Conservation (phyloP, 1,284 basidiomycete genomes). For the Farysia itapuensis region DNA sequence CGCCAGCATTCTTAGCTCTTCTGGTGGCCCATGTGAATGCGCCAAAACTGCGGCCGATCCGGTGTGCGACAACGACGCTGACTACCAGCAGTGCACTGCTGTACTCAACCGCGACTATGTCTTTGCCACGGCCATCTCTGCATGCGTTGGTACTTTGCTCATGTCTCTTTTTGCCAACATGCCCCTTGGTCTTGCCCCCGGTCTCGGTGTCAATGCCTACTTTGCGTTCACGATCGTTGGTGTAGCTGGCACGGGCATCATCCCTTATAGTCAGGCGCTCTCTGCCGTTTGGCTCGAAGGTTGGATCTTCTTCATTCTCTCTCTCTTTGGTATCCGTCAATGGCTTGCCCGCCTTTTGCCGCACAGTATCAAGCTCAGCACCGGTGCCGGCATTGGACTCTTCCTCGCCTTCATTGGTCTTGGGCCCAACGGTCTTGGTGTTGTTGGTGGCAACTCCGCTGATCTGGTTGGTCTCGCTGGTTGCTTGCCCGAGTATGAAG, state of each 20-base stretch:
- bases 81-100: slow-evolving; percentile 63
- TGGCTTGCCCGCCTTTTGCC: slow-evolving; percentile 87
- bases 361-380: slow-evolving; percentile 78
- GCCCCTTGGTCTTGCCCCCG: slow-evolving; percentile 70
- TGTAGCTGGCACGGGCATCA: slow-evolving; percentile 73
- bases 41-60: slow-evolving; percentile 59
- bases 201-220: slow-evolving; percentile 74
- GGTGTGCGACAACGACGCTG: slow-evolving; percentile 64
- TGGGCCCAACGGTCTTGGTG: slow-evolving; percentile 71
- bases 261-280: slow-evolving; percentile 79
- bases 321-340: slow-evolving; percentile 80
- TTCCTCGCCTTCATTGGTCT: slow-evolving; percentile 66
- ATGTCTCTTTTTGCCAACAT: slow-evolving; percentile 84
- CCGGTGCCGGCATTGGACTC: slow-evolving; percentile 82
- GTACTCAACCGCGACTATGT: slow-evolving; percentile 57
- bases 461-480: slow-evolving; percentile 81
- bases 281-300: slow-evolving; percentile 74
- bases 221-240: slow-evolving; percentile 87
- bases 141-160: slow-evolving; percentile 73
- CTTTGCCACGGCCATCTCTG: slow-evolving; percentile 71
- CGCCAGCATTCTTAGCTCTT: slow-evolving; percentile 70
- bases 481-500: slow-evolving; percentile 63
- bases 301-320: slow-evolving; percentile 81
- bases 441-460: slow-evolving; percentile 73
- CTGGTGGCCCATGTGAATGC: slow-evolving; percentile 82